phyloP scores from a whole-genome alignment of 2,329 filamentous ascomycete genomes.

The Fusarium fracticaudum region DNA sequence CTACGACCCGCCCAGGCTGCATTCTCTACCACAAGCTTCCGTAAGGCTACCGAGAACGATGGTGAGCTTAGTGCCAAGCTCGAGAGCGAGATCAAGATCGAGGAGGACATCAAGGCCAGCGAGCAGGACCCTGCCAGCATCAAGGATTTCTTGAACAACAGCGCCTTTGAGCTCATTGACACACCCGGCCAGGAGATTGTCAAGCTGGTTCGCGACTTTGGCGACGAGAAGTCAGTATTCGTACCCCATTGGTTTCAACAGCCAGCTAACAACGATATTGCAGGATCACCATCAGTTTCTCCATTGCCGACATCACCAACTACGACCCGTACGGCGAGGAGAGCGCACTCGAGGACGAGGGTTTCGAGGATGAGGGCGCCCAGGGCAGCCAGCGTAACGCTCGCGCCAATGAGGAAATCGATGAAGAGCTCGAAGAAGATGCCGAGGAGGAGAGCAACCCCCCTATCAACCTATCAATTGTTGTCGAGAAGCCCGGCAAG shows the following conservation, averaged over 20 bases:
- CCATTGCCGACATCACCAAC: conserved; percentile 53
- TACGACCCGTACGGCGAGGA: conserved; percentile 53
- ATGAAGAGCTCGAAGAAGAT: conserved; percentile 57
- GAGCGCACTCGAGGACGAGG: conserved; percentile 52
- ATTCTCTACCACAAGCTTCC: conserved; percentile 58
- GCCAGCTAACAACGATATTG: conserved; percentile 23
- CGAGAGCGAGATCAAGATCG: conserved; percentile 82
- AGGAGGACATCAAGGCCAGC: conserved; percentile 80
- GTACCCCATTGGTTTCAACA: not conserved
- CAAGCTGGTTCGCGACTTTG: conserved; percentile 81
- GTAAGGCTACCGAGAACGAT: conserved; percentile 67
- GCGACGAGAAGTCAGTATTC: conserved; percentile 81
- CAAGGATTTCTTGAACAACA: conserved; percentile 88
- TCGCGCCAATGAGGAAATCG: conserved; percentile 47
- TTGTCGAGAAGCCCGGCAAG: conserved; percentile 86
- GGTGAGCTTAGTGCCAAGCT: conserved; percentile 88
- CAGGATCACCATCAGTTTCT: conserved; percentile 57
- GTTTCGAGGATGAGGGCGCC: conserved; percentile 51
- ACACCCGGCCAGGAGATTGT: conserved; percentile 88
- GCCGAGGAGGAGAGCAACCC: conserved; percentile 69
- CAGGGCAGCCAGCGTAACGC: conserved; percentile 62
- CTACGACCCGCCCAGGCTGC: conserved; percentile 51
- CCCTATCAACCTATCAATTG: conserved; percentile 84
- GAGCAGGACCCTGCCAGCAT: conserved; percentile 79
- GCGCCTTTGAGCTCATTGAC: conserved; percentile 85